Conservation (phyloP, 1,139 yeast species). For the Candida glucosophila region DNA sequence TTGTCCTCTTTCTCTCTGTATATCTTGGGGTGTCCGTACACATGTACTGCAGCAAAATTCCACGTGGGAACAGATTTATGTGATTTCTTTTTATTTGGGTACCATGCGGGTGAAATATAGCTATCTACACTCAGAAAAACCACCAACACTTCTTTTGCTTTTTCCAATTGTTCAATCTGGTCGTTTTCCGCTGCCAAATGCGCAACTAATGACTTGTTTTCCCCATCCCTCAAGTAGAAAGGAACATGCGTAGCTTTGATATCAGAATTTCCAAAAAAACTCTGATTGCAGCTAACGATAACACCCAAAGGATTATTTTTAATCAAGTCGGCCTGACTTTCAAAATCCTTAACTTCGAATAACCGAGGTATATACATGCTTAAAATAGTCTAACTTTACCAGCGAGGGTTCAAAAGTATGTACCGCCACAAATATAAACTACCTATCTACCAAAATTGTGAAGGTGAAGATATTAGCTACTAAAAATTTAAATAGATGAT, state of each 20-base stretch:
- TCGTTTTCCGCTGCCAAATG: conserved; percentile 52
- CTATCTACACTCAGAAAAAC: conserved; percentile 48
- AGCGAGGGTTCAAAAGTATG: no score
- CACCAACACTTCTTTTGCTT: conserved; percentile 34
- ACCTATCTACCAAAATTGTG: no score
- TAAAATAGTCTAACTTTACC: no score
- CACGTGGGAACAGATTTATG: conserved; percentile 67
- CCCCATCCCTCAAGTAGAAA: conserved; percentile 32
- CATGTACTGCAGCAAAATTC: conserved; percentile 60
- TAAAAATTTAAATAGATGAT: no score
- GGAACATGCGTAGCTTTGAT: conserved; percentile 55
- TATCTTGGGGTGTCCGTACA: conserved; percentile 44
- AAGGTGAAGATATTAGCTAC: no score
- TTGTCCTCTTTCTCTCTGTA: conserved; percentile 42
- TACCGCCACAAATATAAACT: no score
- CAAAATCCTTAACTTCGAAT: conserved; percentile 27
- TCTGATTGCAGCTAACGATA: conserved; percentile 36
- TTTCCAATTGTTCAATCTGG: conserved; percentile 38
- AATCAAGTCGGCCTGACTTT: conserved; percentile 33
- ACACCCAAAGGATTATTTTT: conserved; percentile 45
- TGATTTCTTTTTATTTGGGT: conserved; percentile 47
- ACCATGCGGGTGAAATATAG: conserved; percentile 56
- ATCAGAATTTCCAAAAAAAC: conserved; percentile 25
- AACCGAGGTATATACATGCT: conserved; percentile 27
- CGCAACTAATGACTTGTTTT: conserved; percentile 38